phyloP scores from a whole-genome alignment of 495 filamentous ascomycete species.

The Opeltia flavorubescens region DNA sequence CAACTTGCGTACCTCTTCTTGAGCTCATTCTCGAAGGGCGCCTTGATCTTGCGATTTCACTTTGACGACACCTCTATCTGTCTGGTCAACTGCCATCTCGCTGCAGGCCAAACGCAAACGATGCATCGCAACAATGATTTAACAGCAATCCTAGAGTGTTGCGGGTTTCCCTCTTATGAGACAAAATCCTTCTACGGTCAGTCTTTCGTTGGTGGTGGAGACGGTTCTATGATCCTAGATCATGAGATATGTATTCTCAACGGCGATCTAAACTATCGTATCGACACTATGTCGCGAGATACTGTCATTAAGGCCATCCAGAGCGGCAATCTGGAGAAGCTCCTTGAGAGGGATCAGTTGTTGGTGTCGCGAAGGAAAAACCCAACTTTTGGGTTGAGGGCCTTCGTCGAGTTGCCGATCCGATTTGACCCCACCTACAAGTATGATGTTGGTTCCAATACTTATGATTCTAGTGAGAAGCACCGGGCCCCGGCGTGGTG shows the following conservation, averaged over 20 bases:
- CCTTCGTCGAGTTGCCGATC: constrained; percentile 76
- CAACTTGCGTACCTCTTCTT: not conserved
- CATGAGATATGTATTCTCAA: constrained; percentile 94
- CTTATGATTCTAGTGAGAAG: constrained; percentile 90
- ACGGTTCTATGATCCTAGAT: constrained; percentile 91
- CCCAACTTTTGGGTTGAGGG: constrained; percentile 71
- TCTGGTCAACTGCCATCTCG: constrained; percentile 95
- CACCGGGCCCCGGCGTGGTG: constrained; percentile 95
- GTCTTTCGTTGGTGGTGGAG: constrained; percentile 76
- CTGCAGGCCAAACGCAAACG: constrained; percentile 82
- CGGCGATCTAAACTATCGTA: constrained; percentile 95
- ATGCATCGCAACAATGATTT: constrained; percentile 87
- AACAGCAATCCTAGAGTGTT: constrained; percentile 72
- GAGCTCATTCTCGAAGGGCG: constrained; percentile 37
- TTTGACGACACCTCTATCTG: constrained; percentile 87
- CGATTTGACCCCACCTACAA: constrained; percentile 95
- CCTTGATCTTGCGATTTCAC: constrained; percentile 78
- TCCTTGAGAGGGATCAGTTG: constrained; percentile 90
- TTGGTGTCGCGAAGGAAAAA: constrained; percentile 76
- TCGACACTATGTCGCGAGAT: constrained; percentile 90
- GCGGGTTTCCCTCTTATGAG: constrained; percentile 52
- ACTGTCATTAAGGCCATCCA: constrained; percentile 75
- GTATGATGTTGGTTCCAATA: constrained; percentile 89
- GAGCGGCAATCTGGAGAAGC: constrained; percentile 64
- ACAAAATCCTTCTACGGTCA: constrained; percentile 47